Percentiles rank a stretch among this genome's conserved stretches.
Evolutionary conservation across 768 basidiomycete species (phyloP).

Genomic region (Sistotremastrum suecicum): DNA sequence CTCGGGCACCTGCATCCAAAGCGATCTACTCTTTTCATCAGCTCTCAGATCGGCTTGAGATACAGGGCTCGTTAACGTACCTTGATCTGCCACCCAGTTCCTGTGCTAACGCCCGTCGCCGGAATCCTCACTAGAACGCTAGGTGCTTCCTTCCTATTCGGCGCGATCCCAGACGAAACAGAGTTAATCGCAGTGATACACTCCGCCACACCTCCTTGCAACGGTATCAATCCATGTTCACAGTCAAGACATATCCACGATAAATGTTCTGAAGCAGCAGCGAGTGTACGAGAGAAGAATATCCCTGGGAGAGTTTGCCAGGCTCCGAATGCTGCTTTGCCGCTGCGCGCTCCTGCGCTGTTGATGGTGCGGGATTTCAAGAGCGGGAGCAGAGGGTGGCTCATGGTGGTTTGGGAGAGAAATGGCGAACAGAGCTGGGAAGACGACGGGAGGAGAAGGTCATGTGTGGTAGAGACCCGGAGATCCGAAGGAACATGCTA

Average conservation of each 20-base stretch:
- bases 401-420: constrained; percentile 20
- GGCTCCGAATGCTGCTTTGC: constrained; percentile 50
- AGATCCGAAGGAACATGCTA: too few species aligned
- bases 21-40: constrained; percentile 20
- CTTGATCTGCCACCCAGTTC: constrained; percentile 61
- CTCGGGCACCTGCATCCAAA: constrained; percentile 52
- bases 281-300: constrained; percentile 44
- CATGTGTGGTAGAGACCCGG: too few species aligned
- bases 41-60: too few species aligned
- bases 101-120: constrained; percentile 40
- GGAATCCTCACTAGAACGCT: constrained; percentile 49
- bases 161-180: neutral
- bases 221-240: constrained; percentile 47
- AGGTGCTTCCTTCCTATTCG: constrained; percentile 18
- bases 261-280: constrained; percentile 28
- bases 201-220: constrained; percentile 44
- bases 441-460: too few species aligned
- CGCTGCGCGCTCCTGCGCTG: constrained; percentile 1
- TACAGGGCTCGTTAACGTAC: too few species aligned
- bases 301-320: constrained; percentile 52
- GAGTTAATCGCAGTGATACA: constrained; percentile 37
- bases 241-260: constrained; percentile 57
- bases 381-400: constrained; percentile 37
- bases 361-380: constrained; percentile 23
- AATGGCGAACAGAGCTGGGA: too few species aligned